These are phyloP conservation scores for Colletotrichum tamarilloi DNA, from an alignment of 2,329 filamentous ascomycete species.

Conservation along the genomic window DNA sequence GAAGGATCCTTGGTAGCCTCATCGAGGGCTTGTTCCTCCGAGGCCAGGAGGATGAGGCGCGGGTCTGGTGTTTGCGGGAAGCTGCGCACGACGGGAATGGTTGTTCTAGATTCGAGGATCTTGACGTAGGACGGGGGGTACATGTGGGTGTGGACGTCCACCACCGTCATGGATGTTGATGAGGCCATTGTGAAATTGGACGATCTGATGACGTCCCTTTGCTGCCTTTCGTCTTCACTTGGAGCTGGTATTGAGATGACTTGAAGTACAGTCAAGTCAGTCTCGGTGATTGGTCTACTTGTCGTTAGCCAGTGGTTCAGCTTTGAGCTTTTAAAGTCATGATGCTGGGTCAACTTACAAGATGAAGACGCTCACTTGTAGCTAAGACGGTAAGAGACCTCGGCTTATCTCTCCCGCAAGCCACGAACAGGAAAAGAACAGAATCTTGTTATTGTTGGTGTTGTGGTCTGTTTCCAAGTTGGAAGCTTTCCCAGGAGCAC, in stretches of 20 bases:
- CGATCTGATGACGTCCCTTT: background rate
- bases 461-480: background rate
- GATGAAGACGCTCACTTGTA: conserved; percentile 6
- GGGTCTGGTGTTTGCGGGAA: conserved; percentile 68
- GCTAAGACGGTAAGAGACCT: background rate
- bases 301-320: conserved; percentile 3
- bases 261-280: background rate
- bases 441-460: background rate
- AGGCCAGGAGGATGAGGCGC: conserved; percentile 73
- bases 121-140: conserved; percentile 73
- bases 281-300: background rate
- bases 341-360: conserved; percentile 2
- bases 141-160: conserved; percentile 78
- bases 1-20: conserved; percentile 64
- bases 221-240: background rate
- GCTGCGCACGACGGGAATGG: conserved; percentile 77
- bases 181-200: conserved; percentile 46
- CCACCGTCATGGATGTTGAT: conserved; percentile 54
- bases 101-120: conserved; percentile 67
- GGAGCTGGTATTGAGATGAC: background rate
- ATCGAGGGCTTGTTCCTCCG: conserved; percentile 59
- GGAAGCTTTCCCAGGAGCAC: conserved; percentile 12
- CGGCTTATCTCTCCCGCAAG: background rate
- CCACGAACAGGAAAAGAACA: background rate
- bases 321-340: background rate